Evolutionary conservation across 1,284 basidiomycete genomes (phyloP).

Genomic region (Austroboletus rostrupii): DNA sequence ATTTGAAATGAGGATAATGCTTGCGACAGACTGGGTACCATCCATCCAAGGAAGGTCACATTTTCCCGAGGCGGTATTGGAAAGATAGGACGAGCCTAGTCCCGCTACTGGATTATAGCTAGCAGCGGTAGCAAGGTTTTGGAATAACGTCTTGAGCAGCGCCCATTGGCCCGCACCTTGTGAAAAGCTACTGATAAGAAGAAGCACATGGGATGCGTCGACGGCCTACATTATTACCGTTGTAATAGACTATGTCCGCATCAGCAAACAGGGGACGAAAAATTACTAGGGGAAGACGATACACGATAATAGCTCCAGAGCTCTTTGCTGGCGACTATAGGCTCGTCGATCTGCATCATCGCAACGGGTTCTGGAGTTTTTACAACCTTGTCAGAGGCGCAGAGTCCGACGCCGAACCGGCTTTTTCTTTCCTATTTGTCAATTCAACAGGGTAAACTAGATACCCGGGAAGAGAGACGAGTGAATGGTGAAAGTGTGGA

Average conservation of each 20-base stretch:
- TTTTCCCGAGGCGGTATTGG: conserved; percentile 49
- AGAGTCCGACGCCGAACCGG: too few relatives aligned
- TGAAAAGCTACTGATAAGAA: not conserved
- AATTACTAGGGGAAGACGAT: conserved; percentile 11
- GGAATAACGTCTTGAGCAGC: conserved; percentile 73
- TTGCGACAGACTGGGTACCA: conserved; percentile 68
- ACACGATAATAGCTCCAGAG: conserved; percentile 72
- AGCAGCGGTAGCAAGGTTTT: conserved; percentile 62
- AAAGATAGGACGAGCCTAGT: conserved; percentile 57
- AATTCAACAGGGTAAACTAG: too few relatives aligned
- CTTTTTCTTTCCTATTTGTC: too few relatives aligned
- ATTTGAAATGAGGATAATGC: conserved; percentile 71
- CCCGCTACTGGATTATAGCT: conserved; percentile 67
- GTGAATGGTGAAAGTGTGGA: too few relatives aligned
- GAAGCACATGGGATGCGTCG: not conserved
- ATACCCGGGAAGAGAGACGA: too few relatives aligned
- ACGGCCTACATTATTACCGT: conserved; percentile 58
- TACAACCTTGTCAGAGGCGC: too few relatives aligned
- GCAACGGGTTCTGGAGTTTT: conserved; percentile 18
- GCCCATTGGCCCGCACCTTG: conserved; percentile 57
- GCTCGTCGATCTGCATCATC: conserved; percentile 43
- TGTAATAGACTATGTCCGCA: conserved; percentile 55
- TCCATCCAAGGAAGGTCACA: conserved; percentile 73
- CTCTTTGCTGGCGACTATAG: conserved; percentile 58
- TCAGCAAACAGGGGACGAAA: not conserved